Evolutionary conservation across 345 rosid species (phyloP).

Genomic region (Draba incana): DNA sequence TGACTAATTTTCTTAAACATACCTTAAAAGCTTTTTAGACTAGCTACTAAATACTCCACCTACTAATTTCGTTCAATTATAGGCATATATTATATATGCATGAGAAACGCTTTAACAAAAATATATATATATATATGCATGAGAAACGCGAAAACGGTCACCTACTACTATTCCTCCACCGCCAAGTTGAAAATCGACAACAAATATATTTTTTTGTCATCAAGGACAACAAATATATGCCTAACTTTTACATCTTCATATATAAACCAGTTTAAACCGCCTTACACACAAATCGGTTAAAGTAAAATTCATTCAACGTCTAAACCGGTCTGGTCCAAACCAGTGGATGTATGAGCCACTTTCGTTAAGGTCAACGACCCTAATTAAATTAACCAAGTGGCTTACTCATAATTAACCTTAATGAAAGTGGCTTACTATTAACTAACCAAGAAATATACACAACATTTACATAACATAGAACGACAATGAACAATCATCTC

Average conservation of each 20-base stretch:
- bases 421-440: not conserved
- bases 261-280: conserved; percentile 10
- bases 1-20: too few relatives aligned
- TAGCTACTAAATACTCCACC: not conserved
- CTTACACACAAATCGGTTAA: not conserved
- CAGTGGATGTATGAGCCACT: not conserved
- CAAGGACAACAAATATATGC: conserved; percentile 14
- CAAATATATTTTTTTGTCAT: too few relatives aligned
- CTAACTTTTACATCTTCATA: conserved; percentile 1
- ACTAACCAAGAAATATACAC: not conserved
- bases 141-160: conserved; percentile 13
- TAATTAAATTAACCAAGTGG: not conserved
- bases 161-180: conserved; percentile 19
- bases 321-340: conserved; percentile 16
- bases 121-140: too few relatives aligned
- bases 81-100: not conserved
- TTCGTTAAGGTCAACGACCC: too few relatives aligned
- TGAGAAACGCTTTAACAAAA: conserved; percentile 1
- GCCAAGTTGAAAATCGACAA: conserved; percentile 15
- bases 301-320: conserved; percentile 6
- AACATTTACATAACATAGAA: not conserved
- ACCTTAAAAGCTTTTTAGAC: not conserved
- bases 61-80: too few relatives aligned
- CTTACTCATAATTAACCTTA: not conserved
- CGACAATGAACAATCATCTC: not conserved